These are phyloP conservation scores for Diutina ranongensis DNA, from an alignment of 1,139 yeast genomes.

Conservation along the genomic window DNA sequence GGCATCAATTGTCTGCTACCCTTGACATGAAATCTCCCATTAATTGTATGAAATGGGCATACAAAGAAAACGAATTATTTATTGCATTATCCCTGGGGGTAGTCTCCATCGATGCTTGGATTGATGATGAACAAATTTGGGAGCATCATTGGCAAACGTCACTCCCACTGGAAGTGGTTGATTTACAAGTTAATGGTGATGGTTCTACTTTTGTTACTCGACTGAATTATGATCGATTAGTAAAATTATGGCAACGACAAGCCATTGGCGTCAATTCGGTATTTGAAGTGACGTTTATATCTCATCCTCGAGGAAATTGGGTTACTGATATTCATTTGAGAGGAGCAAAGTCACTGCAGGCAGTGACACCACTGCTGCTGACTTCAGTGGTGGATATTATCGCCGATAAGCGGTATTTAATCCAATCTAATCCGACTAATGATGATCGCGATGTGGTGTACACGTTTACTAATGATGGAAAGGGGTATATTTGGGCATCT, in stretches of 20 bases:
- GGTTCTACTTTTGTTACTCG: constrained; percentile 52
- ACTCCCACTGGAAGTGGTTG: constrained; percentile 47
- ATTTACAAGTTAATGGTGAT: constrained; percentile 48
- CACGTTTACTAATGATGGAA: constrained; percentile 44
- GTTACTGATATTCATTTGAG: constrained; percentile 26
- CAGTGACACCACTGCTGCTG: not conserved
- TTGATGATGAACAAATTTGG: constrained; percentile 28
- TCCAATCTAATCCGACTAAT: not conserved
- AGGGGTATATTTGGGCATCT: constrained; percentile 63
- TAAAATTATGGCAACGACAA: constrained; percentile 72
- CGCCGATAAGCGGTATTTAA: not conserved
- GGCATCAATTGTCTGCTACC: constrained; percentile 22
- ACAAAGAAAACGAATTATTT: constrained; percentile 41
- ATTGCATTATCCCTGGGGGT: constrained; percentile 44
- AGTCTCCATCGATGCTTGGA: constrained; percentile 40
- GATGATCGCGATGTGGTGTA: constrained; percentile 35
- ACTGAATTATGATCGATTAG: constrained; percentile 49
- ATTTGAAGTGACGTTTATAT: constrained; percentile 61
- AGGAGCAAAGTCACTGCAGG: not conserved
- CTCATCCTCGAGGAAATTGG: constrained; percentile 40
- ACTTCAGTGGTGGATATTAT: not conserved
- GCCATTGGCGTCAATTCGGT: constrained; percentile 53
- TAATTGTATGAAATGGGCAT: constrained; percentile 59
- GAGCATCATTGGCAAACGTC: constrained; percentile 39
- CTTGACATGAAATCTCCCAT: constrained; percentile 13